Conservation (phyloP, 2,329 filamentous ascomycete species). For the Epicoccum sorghinum region DNA sequence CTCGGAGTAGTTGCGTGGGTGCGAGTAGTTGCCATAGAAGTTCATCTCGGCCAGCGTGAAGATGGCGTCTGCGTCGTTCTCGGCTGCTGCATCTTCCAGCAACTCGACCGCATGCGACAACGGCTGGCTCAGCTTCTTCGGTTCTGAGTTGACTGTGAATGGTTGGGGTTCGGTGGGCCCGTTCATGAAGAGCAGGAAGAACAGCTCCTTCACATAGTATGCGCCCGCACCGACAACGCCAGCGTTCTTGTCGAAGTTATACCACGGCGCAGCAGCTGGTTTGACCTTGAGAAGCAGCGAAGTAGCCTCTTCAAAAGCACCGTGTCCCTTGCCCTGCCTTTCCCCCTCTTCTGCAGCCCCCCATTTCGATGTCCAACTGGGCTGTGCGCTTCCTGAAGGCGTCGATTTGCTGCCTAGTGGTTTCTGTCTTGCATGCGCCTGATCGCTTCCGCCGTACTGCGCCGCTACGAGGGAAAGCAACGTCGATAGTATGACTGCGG, state of each 20-base stretch:
- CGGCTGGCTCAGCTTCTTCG: slow-evolving; percentile 55
- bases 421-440: slow-evolving; percentile 32
- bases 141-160: slow-evolving; percentile 44
- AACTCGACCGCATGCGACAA: slow-evolving; percentile 65
- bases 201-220: slow-evolving; percentile 67
- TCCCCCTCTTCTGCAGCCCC: slow-evolving; percentile 20
- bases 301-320: slow-evolving; percentile 48
- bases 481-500: slow-evolving; percentile 41
- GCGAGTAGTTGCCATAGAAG: slow-evolving; percentile 92
- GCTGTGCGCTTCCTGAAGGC: slow-evolving; percentile 23
- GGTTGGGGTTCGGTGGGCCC: slow-evolving; percentile 58
- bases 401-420: slow-evolving; percentile 25
- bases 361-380: slow-evolving; percentile 31
- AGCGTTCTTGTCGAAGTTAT: slow-evolving; percentile 57
- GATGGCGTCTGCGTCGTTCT: slow-evolving; percentile 77
- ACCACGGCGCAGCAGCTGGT: slow-evolving; percentile 49
- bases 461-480: slow-evolving; percentile 35
- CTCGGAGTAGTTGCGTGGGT: slow-evolving; percentile 78
- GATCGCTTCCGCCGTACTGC: slow-evolving; percentile 30
- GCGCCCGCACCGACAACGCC: slow-evolving; percentile 63
- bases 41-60: slow-evolving; percentile 92
- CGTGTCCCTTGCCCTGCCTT: slow-evolving; percentile 25
- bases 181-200: slow-evolving; percentile 70
- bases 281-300: slow-evolving; percentile 51
- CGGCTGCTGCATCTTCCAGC: slow-evolving; percentile 63